phyloP scores from a whole-genome alignment of 257 asterid species.

The Echites panduratus region DNA sequence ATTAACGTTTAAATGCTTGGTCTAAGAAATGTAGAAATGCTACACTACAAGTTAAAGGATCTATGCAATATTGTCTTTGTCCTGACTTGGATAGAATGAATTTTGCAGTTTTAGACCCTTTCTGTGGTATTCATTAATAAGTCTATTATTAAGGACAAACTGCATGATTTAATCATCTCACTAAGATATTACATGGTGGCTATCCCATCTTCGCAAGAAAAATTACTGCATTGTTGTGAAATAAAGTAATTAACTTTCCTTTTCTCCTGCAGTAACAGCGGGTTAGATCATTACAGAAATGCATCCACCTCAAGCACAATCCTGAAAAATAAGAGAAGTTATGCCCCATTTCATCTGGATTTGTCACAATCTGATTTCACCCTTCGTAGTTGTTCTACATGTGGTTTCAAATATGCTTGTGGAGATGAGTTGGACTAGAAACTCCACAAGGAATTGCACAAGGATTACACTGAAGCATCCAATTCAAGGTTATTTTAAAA shows the following conservation, averaged over 20 bases:
- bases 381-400: constrained; percentile 11
- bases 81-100: neutral
- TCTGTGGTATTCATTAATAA: neutral
- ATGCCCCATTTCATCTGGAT: constrained; percentile 16
- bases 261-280: neutral
- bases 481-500: constrained; percentile 8
- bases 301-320: neutral
- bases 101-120: neutral
- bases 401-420: constrained; percentile 15
- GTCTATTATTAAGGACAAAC: neutral
- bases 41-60: no score
- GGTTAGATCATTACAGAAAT: neutral
- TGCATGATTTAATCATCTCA: neutral
- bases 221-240: neutral
- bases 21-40: no score
- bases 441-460: constrained; percentile 16
- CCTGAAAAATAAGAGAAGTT: constrained; percentile 12
- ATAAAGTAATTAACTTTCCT: neutral
- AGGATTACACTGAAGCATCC: constrained; percentile 10
- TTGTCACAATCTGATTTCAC: constrained; percentile 13
- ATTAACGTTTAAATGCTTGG: no score
- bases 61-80: no score
- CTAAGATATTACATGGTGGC: neutral
- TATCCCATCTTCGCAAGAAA: neutral
- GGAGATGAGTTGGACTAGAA: constrained; percentile 11